phyloP scores from a whole-genome alignment of 169 alveolate species.

The Plasmodium inui region DNA sequence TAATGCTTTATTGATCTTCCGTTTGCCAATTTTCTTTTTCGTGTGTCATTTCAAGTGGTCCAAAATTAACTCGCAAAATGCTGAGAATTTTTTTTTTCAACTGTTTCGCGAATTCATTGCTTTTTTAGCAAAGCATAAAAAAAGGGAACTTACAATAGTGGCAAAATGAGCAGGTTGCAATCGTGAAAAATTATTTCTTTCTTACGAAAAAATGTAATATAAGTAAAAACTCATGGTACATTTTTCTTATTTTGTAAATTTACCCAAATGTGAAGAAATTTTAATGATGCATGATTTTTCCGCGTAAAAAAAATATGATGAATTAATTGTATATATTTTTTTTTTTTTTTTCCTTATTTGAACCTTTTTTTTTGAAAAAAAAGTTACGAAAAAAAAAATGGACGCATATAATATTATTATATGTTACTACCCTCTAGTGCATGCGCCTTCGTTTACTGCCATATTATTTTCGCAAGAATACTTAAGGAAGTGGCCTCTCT shows the following conservation, averaged over 20 bases:
- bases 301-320: background rate
- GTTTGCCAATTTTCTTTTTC: background rate
- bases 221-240: background rate
- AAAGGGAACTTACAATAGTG: background rate
- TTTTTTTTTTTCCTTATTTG: background rate
- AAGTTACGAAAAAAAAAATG: background rate
- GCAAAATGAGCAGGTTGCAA: background rate
- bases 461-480: background rate
- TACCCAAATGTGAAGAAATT: background rate
- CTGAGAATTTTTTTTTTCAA: background rate
- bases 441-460: background rate
- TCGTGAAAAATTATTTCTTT: background rate
- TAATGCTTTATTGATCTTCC: background rate
- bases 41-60: background rate
- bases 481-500: background rate
- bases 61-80: background rate
- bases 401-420: background rate
- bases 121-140: background rate
- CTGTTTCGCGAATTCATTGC: background rate
- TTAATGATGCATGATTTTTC: background rate
- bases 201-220: background rate
- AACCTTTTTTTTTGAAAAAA: background rate
- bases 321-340: background rate
- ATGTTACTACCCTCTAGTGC: background rate
- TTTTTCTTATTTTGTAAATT: background rate